Evolutionary conservation across 1,284 basidiomycete species (phyloP).

Genomic region (Cryptococcus floricola): DNA sequence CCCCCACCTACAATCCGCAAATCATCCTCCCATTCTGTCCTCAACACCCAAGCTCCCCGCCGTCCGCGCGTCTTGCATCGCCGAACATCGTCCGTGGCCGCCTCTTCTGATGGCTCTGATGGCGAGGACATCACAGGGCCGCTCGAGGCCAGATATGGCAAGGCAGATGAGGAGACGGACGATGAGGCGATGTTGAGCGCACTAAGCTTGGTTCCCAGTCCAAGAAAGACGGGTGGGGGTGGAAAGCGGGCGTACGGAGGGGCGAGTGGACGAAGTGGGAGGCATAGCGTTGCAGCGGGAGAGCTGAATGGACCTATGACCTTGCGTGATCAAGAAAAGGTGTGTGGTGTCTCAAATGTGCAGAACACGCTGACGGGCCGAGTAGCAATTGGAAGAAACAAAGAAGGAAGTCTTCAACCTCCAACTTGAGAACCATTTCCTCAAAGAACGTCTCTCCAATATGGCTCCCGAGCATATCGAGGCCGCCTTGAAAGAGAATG

Average conservation of each 20-base stretch:
- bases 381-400: slow-evolving; percentile 81
- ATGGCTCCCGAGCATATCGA: slow-evolving; percentile 89
- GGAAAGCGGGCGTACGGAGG: slow-evolving; percentile 20
- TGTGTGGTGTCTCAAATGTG: slow-evolving; percentile 43
- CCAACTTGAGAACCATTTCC: slow-evolving; percentile 87
- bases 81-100: slow-evolving; percentile 12
- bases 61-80: slow-evolving; percentile 24
- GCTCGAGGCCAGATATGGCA: slow-evolving; percentile 22
- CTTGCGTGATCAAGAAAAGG: slow-evolving; percentile 90
- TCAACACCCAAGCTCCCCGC: slow-evolving; percentile 27
- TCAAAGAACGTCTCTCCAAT: slow-evolving; percentile 76
- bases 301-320: slow-evolving; percentile 55
- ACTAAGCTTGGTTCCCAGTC: slow-evolving; percentile 27
- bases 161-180: slow-evolving; percentile 16
- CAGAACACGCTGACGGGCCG: not conserved
- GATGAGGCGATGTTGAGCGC: slow-evolving; percentile 25
- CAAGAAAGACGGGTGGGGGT: slow-evolving; percentile 9
- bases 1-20: slow-evolving; percentile 37
- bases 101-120: slow-evolving; percentile 10
- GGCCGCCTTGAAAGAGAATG: slow-evolving; percentile 85
- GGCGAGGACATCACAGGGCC: slow-evolving; percentile 17
- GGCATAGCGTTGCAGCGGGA: slow-evolving; percentile 42
- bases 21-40: slow-evolving; percentile 28
- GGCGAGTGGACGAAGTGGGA: slow-evolving; percentile 36
- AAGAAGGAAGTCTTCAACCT: slow-evolving; percentile 95